Conservation (phyloP, 179 eudicot species). For the Silene vulgaris region DNA sequence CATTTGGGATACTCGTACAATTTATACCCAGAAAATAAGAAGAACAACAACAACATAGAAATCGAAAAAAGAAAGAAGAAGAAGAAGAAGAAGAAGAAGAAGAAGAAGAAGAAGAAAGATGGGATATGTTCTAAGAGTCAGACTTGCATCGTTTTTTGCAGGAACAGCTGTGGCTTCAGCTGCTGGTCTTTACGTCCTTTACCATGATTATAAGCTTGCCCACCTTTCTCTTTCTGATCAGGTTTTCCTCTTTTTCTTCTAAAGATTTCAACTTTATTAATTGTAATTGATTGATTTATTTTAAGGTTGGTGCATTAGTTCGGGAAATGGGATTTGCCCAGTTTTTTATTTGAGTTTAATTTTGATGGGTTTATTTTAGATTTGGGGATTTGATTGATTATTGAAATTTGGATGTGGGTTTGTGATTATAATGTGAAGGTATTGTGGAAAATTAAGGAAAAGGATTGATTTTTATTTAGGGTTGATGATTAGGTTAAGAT, state of each 20-base stretch:
- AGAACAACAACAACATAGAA: not conserved
- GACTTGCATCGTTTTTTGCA: conserved; percentile 78
- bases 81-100: conserved; percentile 1
- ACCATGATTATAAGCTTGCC: conserved; percentile 71
- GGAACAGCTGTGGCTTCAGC: conserved; percentile 74
- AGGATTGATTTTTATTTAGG: not conserved
- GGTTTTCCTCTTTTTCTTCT: conserved; percentile 31
- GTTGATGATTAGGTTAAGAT: not conserved
- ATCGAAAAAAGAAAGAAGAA: not conserved
- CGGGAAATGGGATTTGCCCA: conserved; percentile 8
- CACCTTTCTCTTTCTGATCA: conserved; percentile 70
- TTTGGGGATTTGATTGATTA: not conserved
- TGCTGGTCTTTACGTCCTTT: conserved; percentile 61
- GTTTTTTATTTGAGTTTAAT: conserved; percentile 4
- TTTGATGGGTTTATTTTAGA: not conserved
- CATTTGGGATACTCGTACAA: not conserved
- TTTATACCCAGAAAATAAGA: not conserved
- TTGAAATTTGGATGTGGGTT: too few relatives aligned
- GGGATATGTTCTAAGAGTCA: conserved; percentile 73
- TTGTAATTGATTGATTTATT: not conserved
- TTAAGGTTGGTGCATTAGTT: not conserved
- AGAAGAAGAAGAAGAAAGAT: conserved; percentile 32
- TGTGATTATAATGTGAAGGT: not conserved
- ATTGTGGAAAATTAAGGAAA: not conserved
- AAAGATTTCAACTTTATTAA: conserved; percentile 10